phyloP scores from a whole-genome alignment of 2,329 filamentous ascomycete genomes.

The Monosporascus sp. region DNA sequence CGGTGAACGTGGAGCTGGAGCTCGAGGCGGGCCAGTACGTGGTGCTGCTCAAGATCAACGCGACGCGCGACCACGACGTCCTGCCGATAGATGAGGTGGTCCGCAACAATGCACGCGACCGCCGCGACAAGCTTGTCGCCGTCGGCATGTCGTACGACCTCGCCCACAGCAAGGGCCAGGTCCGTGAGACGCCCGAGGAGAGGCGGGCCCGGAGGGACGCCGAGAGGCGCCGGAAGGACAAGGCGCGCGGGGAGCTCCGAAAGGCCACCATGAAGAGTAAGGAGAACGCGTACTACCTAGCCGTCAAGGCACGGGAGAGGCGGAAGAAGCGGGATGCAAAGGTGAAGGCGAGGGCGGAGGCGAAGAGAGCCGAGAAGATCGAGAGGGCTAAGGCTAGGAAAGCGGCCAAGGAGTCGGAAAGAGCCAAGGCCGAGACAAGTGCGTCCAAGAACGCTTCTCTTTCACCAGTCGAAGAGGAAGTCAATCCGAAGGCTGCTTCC shows the following conservation, averaged over 20 bases:
- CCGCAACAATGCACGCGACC: constrained; percentile 53
- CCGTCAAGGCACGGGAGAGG: constrained; percentile 37
- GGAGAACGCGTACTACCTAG: constrained; percentile 17
- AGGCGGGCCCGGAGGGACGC: constrained; percentile 40
- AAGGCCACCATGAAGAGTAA: constrained; percentile 32
- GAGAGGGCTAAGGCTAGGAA: constrained; percentile 17
- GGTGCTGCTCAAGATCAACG: constrained; percentile 69
- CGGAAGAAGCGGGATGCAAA: constrained; percentile 32
- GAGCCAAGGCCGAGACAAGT: constrained; percentile 6
- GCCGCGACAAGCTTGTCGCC: constrained; percentile 66
- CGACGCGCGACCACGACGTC: constrained; percentile 48
- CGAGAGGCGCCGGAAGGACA: constrained; percentile 36
- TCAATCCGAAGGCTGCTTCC: neutral
- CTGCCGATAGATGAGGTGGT: constrained; percentile 61
- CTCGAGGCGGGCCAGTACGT: constrained; percentile 71
- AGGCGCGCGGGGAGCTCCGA: constrained; percentile 32
- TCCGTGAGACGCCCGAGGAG: constrained; percentile 43
- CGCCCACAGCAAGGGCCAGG: constrained; percentile 59
- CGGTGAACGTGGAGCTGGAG: constrained; percentile 70
- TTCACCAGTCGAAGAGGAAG: neutral
- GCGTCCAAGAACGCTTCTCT: neutral
- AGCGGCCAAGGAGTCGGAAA: constrained; percentile 8
- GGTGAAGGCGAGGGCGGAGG: constrained; percentile 30
- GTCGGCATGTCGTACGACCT: constrained; percentile 68
- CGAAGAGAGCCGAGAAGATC: constrained; percentile 23